Percentiles rank a stretch among this genome's conserved stretches.
phyloP scores from a whole-genome alignment of 2,329 filamentous ascomycete species.

The Talaromyces rugulosus region DNA sequence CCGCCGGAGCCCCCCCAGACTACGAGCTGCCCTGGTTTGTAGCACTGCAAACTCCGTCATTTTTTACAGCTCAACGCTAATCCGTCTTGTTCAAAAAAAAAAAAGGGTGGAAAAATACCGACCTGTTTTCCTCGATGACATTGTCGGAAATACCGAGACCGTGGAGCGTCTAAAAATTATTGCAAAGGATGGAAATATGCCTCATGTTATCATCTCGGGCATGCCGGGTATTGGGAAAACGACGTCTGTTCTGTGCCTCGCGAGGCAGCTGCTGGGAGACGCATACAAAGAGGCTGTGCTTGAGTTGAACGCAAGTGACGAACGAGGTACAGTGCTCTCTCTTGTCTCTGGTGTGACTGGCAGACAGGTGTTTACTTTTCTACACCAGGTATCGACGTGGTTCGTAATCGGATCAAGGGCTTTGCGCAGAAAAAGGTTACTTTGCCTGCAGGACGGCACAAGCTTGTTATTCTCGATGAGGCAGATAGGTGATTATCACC shows the following conservation, averaged over 20 bases:
- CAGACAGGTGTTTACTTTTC: background rate
- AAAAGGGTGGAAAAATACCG: constrained; percentile 96
- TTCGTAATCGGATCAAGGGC: constrained; percentile 94
- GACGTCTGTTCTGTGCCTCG: constrained; percentile 88
- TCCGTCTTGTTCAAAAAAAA: background rate
- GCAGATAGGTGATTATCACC: constrained; percentile 66
- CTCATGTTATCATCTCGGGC: constrained; percentile 97
- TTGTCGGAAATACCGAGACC: constrained; percentile 96
- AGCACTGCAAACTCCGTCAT: background rate
- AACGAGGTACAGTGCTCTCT: constrained; percentile 58
- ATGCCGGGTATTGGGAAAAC: constrained; percentile 99
- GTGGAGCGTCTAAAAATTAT: constrained; percentile 98
- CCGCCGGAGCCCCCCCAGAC: constrained; percentile 37
- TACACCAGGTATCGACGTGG: constrained; percentile 79
- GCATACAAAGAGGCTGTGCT: constrained; percentile 96
- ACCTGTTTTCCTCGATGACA: constrained; percentile 89
- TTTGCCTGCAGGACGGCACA: constrained; percentile 82
- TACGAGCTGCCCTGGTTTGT: constrained; percentile 48
- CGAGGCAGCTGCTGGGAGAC: constrained; percentile 84
- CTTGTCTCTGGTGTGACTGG: background rate
- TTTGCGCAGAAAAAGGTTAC: constrained; percentile 99
- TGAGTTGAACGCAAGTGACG: constrained; percentile 93
- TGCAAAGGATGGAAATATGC: constrained; percentile 98
- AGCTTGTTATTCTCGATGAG: constrained; percentile 95
- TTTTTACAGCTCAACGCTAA: background rate